A percentile compares a stretch with the other conserved stretches of the same genome.
Evolutionary conservation across 2,329 filamentous ascomycete species (phyloP).

Genomic region (Fusarium sp.): DNA sequence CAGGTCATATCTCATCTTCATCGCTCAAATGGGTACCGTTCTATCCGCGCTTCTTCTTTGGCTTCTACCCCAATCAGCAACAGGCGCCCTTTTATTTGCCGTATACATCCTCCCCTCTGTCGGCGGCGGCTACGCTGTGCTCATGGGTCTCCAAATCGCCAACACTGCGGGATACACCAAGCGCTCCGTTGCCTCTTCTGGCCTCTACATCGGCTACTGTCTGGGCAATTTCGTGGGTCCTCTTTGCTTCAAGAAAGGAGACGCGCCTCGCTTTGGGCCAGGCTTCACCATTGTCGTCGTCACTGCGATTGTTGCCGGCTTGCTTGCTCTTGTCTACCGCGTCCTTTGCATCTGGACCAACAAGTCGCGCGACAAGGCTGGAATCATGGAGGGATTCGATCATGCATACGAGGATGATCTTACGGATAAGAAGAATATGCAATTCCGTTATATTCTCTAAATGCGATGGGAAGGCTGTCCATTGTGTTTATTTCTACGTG

Average conservation of each 20-base stretch:
- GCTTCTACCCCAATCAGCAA: constrained; percentile 27
- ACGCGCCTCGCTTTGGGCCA: constrained; percentile 53
- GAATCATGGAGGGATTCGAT: constrained; percentile 60
- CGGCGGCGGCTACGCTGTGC: constrained; percentile 59
- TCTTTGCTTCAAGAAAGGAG: constrained; percentile 53
- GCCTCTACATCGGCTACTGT: constrained; percentile 63
- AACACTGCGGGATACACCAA: constrained; percentile 66
- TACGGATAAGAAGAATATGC: constrained; percentile 54
- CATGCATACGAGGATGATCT: constrained; percentile 64
- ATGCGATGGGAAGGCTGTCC: rapidly evolving
- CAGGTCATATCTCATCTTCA: constrained; percentile 53
- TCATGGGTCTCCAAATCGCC: constrained; percentile 55
- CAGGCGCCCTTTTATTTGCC: constrained; percentile 59
- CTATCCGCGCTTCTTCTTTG: constrained; percentile 41
- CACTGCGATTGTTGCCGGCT: constrained; percentile 42
- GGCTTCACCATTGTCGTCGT: constrained; percentile 55
- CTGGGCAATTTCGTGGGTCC: constrained; percentile 60
- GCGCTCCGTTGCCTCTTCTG: constrained; percentile 58
- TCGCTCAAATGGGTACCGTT: constrained; percentile 55
- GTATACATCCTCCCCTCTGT: constrained; percentile 59
- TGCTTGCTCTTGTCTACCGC: constrained; percentile 57
- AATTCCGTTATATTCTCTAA: constrained; percentile 35
- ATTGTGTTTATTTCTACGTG: neutral
- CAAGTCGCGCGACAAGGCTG: constrained; percentile 53
- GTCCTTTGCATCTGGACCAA: constrained; percentile 58